Percentiles rank a stretch among this genome's conserved stretches.
phyloP scores from a whole-genome alignment of 139 green algal genomes.

The Tetraselmis striata region DNA sequence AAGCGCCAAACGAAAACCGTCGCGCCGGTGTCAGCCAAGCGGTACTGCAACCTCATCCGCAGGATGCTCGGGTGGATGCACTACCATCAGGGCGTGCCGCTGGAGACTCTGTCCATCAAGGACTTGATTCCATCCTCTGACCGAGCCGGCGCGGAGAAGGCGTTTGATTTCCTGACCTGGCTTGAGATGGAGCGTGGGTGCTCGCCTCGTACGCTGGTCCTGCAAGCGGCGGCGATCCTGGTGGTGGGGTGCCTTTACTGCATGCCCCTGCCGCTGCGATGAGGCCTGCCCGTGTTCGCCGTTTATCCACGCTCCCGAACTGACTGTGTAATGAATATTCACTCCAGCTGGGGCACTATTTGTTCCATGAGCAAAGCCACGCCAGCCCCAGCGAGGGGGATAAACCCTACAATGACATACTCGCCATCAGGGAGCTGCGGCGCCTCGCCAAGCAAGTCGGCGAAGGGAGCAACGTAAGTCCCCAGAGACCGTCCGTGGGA shows the following conservation, averaged over 20 bases:
- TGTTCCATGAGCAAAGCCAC: constrained; percentile 40
- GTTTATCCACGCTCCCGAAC: not conserved
- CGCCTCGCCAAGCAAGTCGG: constrained; percentile 24
- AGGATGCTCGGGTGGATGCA: constrained; percentile 47
- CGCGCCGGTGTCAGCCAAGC: too few species aligned
- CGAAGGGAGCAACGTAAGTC: not conserved
- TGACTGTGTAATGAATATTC: not conserved
- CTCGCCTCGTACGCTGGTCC: constrained; percentile 19
- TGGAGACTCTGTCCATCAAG: constrained; percentile 30
- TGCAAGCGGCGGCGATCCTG: constrained; percentile 6
- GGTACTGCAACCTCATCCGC: not conserved
- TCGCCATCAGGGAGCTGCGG: constrained; percentile 45
- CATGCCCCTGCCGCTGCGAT: too few species aligned
- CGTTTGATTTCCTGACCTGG: constrained; percentile 56
- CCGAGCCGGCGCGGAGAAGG: constrained; percentile 19
- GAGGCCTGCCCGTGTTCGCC: not conserved
- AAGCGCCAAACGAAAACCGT: not conserved
- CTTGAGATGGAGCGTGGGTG: constrained; percentile 28
- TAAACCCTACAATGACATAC: constrained; percentile 42
- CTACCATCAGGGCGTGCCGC: constrained; percentile 18
- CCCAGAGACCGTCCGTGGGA: not conserved
- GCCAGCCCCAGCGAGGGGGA: constrained; percentile 26
- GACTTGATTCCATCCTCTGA: constrained; percentile 26
- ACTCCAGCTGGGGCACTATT: constrained; percentile 40
- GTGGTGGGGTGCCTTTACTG: constrained; percentile 31